These are phyloP conservation scores for Vitis hybrid DNA, from an alignment of 177 flowering plant genomes.

Conservation along the genomic window DNA sequence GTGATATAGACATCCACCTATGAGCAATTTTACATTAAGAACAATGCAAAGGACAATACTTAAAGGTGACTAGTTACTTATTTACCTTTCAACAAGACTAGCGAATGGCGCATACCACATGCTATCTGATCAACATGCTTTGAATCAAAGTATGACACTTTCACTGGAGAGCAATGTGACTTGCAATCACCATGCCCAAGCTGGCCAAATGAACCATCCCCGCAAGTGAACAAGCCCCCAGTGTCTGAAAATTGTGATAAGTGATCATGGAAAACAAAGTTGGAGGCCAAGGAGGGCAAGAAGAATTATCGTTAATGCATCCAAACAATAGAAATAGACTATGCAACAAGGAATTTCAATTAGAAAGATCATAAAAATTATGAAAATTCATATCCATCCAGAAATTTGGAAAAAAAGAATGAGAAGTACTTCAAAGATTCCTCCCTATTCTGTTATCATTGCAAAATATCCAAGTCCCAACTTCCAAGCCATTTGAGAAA, in stretches of 20 bases:
- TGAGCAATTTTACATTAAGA: neutral
- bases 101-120: constrained; percentile 94
- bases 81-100: constrained; percentile 69
- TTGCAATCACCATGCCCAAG: constrained; percentile 83
- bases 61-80: neutral
- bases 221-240: constrained; percentile 81
- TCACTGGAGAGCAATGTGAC: constrained; percentile 51
- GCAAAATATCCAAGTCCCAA: neutral
- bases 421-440: no score
- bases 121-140: constrained; percentile 63
- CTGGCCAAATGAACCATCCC: constrained; percentile 97
- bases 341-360: no score
- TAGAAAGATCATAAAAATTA: no score
- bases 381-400: no score
- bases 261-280: neutral
- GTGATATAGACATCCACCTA: neutral
- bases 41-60: neutral
- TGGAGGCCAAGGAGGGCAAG: neutral
- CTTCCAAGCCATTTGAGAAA: neutral
- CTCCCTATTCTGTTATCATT: no score
- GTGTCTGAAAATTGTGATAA: constrained; percentile 35
- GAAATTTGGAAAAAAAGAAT: no score
- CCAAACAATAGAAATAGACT: no score
- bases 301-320: no score
- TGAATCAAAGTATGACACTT: constrained; percentile 48